Evolutionary conservation across 2,329 filamentous ascomycete genomes (phyloP).

Genomic region (Fusarium papillatum): DNA sequence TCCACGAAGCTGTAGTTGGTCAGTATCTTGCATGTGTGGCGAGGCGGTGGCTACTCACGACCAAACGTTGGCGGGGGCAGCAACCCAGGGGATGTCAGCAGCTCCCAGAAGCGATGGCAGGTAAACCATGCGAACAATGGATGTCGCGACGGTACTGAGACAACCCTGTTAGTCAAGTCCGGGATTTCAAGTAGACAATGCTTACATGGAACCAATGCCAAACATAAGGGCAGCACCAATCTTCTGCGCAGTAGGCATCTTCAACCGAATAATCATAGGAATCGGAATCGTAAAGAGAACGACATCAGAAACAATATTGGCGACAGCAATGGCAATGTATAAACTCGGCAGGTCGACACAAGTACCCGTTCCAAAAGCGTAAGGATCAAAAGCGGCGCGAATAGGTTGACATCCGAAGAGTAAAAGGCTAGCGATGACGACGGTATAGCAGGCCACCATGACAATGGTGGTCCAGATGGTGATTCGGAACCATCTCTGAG

Average conservation of each 20-base stretch:
- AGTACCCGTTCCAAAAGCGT: conserved; percentile 42
- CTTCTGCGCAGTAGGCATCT: conserved; percentile 60
- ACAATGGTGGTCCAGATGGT: conserved; percentile 42
- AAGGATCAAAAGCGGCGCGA: conserved; percentile 35
- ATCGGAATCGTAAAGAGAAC: conserved; percentile 60
- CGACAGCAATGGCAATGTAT: conserved; percentile 61
- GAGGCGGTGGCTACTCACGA: conserved; percentile 33
- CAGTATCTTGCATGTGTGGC: neutral
- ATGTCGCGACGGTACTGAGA: conserved; percentile 48
- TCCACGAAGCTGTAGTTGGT: conserved; percentile 47
- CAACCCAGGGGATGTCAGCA: conserved; percentile 45
- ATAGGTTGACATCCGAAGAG: conserved; percentile 38
- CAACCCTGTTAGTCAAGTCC: neutral
- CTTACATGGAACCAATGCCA: conserved; percentile 52
- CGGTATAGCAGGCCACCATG: conserved; percentile 46
- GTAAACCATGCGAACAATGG: conserved; percentile 44
- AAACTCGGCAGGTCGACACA: conserved; percentile 60
- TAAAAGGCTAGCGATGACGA: conserved; percentile 34
- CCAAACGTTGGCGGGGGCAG: conserved; percentile 42
- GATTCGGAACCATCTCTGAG: conserved; percentile 45
- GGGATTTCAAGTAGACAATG: neutral
- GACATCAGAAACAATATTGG: conserved; percentile 62
- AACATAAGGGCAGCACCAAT: conserved; percentile 58
- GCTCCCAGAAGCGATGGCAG: conserved; percentile 38
- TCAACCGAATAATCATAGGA: conserved; percentile 56